Conservation (phyloP, 2,329 filamentous ascomycete genomes). For the Alternaria dauci region DNA sequence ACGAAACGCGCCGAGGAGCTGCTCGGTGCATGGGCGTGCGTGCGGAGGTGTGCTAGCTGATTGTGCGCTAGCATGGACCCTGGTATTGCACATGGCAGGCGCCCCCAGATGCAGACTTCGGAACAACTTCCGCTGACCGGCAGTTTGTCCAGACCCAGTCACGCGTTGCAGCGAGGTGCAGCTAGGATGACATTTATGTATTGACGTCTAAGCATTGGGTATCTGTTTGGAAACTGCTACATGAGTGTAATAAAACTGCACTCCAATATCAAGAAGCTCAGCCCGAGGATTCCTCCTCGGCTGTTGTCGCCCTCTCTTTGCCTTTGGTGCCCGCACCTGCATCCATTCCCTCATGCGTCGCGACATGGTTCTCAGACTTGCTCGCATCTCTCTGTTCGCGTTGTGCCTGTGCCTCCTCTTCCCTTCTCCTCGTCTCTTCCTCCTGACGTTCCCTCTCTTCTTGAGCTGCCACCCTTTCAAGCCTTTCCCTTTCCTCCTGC, state of each 20-base stretch:
- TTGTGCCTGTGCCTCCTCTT: constrained; percentile 18
- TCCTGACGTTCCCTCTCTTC: constrained; percentile 32
- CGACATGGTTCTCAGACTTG: constrained; percentile 19
- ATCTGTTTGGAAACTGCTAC: background rate
- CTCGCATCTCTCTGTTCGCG: constrained; percentile 20
- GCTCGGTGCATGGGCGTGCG: constrained; percentile 1
- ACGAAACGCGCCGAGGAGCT: background rate
- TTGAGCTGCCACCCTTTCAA: constrained; percentile 41
- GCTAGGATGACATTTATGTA: background rate
- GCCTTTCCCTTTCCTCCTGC: constrained; percentile 57
- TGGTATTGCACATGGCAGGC: constrained; percentile 5
- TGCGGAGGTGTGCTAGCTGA: constrained; percentile 6
- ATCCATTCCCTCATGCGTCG: background rate
- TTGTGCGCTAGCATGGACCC: constrained; percentile 12
- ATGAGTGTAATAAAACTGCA: background rate
- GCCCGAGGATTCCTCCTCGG: background rate
- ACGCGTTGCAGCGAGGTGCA: background rate
- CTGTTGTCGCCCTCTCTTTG: constrained; percentile 26
- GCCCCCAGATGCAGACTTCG: background rate
- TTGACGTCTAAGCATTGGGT: background rate
- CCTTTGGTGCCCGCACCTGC: constrained; percentile 23
- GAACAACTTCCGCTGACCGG: background rate
- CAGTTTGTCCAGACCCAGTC: background rate
- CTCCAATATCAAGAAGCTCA: background rate
- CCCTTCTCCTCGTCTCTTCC: constrained; percentile 19